phyloP scores from a whole-genome alignment of 148 eudicot genomes.

The Persicaria tinctoria region DNA sequence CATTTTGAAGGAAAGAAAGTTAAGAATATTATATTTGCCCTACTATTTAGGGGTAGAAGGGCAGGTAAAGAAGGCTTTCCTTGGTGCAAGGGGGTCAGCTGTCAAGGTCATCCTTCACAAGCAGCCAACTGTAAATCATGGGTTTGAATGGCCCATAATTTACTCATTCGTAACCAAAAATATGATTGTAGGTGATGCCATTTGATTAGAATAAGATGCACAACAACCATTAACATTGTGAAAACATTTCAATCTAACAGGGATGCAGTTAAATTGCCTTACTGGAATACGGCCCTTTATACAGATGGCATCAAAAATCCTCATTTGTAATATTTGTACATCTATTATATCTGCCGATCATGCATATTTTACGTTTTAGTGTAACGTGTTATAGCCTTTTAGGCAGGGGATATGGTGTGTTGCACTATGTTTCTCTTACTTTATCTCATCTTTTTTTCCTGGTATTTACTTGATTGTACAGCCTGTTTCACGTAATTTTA shows the following conservation, averaged over 20 bases:
- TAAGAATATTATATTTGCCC: too few relatives aligned
- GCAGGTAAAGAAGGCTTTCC: background rate
- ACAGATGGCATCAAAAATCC: background rate
- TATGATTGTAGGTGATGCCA: background rate
- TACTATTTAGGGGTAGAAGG: background rate
- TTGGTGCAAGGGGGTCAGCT: background rate
- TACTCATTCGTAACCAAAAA: background rate
- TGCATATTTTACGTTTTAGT: background rate
- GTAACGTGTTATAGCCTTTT: background rate
- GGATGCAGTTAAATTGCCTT: background rate
- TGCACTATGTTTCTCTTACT: slow-evolving; percentile 3
- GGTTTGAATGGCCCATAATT: background rate
- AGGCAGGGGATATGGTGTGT: slow-evolving; percentile 1
- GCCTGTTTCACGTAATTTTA: slow-evolving; percentile 73
- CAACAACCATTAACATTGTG: background rate
- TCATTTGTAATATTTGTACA: background rate
- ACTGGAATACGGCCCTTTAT: background rate
- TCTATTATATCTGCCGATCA: background rate
- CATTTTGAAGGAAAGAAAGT: too few relatives aligned
- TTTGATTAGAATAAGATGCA: background rate
- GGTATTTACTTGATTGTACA: slow-evolving; percentile 18
- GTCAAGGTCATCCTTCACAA: background rate
- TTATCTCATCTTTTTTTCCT: slow-evolving; percentile 11
- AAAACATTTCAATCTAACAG: background rate
- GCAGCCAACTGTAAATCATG: background rate